Evolutionary conservation across 177 flowering plant species (phyloP).

Genomic region (Vitis hybrid): DNA sequence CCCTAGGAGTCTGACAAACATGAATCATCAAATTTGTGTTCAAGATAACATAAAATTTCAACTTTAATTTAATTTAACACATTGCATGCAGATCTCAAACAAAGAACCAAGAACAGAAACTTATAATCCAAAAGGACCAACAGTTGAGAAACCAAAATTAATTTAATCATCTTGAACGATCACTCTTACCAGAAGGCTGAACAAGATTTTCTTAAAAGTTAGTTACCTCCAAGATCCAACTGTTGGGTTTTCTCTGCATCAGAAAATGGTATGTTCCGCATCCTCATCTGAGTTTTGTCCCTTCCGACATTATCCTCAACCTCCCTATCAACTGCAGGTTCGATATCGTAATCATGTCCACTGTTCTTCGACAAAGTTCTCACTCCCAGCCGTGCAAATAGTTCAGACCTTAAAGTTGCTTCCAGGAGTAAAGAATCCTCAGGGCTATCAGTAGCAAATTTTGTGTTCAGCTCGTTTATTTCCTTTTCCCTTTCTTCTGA

Average conservation of each 20-base stretch:
- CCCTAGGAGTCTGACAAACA: too few species aligned
- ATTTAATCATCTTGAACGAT: not conserved
- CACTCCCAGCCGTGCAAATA: constrained; percentile 57
- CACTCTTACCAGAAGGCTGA: not conserved
- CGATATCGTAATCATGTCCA: constrained; percentile 15
- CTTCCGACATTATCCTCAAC: constrained; percentile 30
- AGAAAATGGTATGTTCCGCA: constrained; percentile 11
- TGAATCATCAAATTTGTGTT: too few species aligned
- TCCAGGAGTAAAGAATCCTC: constrained; percentile 64
- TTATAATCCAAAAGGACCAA: not conserved
- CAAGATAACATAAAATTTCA: too few species aligned
- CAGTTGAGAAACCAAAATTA: not conserved
- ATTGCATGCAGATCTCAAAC: too few species aligned
- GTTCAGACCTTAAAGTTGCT: constrained; percentile 73
- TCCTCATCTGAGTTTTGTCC: constrained; percentile 24
- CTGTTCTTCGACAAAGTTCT: constrained; percentile 29
- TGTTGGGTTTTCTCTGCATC: constrained; percentile 29
- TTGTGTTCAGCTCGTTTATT: constrained; percentile 12
- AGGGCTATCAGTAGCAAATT: constrained; percentile 17
- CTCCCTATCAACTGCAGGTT: constrained; percentile 25
- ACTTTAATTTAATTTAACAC: too few species aligned
- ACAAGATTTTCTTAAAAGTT: not conserved
- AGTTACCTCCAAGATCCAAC: constrained; percentile 39
- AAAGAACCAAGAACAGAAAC: not conserved
- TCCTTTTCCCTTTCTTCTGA: constrained; percentile 19